A percentile compares a stretch with the other conserved stretches of the same genome.
These are phyloP conservation scores for Hirsutella thompsonii DNA, from an alignment of 2,329 filamentous ascomycete genomes.

Conservation along the genomic window DNA sequence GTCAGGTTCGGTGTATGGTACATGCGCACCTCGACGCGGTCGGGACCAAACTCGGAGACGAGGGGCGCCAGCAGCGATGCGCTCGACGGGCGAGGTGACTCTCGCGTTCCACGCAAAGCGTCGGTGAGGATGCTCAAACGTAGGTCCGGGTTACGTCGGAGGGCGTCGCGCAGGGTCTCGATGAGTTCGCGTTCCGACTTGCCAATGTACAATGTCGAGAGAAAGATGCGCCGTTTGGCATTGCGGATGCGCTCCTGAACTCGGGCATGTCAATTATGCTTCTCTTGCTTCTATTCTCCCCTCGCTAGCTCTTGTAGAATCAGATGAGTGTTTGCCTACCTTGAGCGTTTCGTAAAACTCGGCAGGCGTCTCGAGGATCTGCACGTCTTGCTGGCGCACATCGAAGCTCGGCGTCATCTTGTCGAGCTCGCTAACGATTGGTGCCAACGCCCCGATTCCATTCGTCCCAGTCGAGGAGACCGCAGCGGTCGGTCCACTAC, in stretches of 20 bases:
- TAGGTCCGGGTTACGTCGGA: conserved; percentile 61
- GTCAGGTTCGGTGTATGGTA: conserved; percentile 96
- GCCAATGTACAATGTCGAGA: conserved; percentile 95
- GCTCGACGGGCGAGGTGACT: conserved; percentile 74
- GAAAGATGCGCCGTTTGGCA: conserved; percentile 69
- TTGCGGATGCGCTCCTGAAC: conserved; percentile 63
- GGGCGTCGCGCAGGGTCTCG: conserved; percentile 59
- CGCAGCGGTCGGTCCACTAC: conserved; percentile 16
- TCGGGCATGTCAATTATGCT: neutral
- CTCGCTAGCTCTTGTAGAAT: neutral
- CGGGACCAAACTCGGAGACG: conserved; percentile 69
- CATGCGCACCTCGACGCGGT: conserved; percentile 87
- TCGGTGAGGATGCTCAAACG: conserved; percentile 85
- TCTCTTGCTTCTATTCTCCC: neutral
- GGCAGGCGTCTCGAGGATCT: conserved; percentile 65
- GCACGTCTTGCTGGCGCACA: conserved; percentile 66
- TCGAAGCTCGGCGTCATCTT: conserved; percentile 84
- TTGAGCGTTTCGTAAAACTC: conserved; percentile 90
- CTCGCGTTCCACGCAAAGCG: conserved; percentile 78
- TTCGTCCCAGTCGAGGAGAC: conserved; percentile 12
- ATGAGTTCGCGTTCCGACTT: conserved; percentile 87
- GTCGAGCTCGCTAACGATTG: conserved; percentile 63
- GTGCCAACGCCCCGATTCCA: conserved; percentile 29
- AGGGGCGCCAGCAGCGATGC: conserved; percentile 78
- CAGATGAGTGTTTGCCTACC: conserved; percentile 40